phyloP scores from a whole-genome alignment of 768 basidiomycete genomes.

The Amanita jacksonii region DNA sequence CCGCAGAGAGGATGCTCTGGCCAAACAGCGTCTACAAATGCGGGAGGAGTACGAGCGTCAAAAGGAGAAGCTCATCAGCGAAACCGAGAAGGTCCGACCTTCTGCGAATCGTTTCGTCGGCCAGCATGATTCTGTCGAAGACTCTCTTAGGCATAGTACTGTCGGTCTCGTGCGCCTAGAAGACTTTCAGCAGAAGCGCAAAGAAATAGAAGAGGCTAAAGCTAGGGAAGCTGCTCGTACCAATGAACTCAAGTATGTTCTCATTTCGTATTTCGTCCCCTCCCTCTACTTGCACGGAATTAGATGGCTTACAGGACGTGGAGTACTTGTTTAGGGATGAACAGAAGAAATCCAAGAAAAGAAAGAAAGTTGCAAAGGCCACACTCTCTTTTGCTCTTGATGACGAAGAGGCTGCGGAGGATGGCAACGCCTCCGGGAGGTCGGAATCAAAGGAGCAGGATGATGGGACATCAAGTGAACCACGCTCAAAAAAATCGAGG shows the following conservation, averaged over 20 bases:
- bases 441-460: conserved; percentile 29
- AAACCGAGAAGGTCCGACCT: conserved; percentile 89
- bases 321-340: conserved; percentile 85
- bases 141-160: conserved; percentile 81
- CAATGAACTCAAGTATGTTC: conserved; percentile 78
- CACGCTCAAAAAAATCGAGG: conserved; percentile 59
- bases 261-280: conserved; percentile 13
- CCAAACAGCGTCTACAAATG: conserved; percentile 72
- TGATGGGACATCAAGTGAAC: conserved; percentile 23
- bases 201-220: conserved; percentile 87
- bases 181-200: conserved; percentile 84
- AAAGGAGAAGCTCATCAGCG: conserved; percentile 71
- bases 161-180: conserved; percentile 87
- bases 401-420: conserved; percentile 46
- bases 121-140: conserved; percentile 92
- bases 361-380: conserved; percentile 82
- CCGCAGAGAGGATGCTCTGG: conserved; percentile 78
- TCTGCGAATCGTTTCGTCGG: conserved; percentile 86
- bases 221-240: conserved; percentile 81
- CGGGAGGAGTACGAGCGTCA: conserved; percentile 78
- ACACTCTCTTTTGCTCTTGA: conserved; percentile 89
- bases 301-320: conserved; percentile 62
- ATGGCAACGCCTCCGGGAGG: conserved; percentile 19
- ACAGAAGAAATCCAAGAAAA: conserved; percentile 81
- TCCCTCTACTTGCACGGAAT: conserved; percentile 15